Conservation (phyloP, 2,329 filamentous ascomycete genomes). For the Elsinoe perseae region DNA sequence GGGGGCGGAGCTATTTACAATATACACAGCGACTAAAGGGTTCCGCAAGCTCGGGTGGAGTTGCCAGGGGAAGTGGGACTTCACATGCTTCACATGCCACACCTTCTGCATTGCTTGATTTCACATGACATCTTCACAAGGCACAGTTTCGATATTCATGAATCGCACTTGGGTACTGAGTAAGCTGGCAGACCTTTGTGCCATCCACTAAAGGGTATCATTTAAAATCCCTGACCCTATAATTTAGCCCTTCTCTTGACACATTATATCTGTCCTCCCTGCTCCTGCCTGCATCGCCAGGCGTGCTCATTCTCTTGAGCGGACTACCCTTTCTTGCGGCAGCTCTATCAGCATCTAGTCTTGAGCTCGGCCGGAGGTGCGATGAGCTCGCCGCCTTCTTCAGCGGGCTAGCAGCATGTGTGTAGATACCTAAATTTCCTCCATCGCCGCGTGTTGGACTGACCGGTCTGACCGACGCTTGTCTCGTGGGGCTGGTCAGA, state of each 20-base stretch:
- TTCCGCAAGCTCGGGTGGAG: neutral
- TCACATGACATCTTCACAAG: neutral
- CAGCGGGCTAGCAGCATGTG: constrained; percentile 72
- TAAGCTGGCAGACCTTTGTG: neutral
- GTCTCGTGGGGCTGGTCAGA: constrained; percentile 31
- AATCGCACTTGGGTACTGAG: no score
- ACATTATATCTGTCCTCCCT: constrained; percentile 20
- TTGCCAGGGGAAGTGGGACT: neutral
- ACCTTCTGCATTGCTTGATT: neutral
- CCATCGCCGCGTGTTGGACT: constrained; percentile 49
- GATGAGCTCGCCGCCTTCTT: constrained; percentile 66
- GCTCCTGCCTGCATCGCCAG: constrained; percentile 22
- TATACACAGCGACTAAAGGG: neutral
- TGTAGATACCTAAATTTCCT: constrained; percentile 72
- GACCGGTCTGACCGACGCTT: constrained; percentile 27
- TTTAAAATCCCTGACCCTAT: constrained; percentile 23
- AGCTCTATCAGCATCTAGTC: constrained; percentile 22
- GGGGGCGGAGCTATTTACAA: neutral
- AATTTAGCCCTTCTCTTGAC: constrained; percentile 21
- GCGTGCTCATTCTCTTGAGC: constrained; percentile 38
- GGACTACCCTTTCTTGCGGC: constrained; percentile 34
- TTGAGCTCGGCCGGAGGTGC: constrained; percentile 29
- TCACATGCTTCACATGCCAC: neutral
- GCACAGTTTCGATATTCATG: no score
- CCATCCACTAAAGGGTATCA: neutral